Percentiles rank a stretch among this genome's conserved stretches.
These are phyloP conservation scores for Solanum hybrid DNA, from an alignment of 305 asterid species.

Conservation along the genomic window DNA sequence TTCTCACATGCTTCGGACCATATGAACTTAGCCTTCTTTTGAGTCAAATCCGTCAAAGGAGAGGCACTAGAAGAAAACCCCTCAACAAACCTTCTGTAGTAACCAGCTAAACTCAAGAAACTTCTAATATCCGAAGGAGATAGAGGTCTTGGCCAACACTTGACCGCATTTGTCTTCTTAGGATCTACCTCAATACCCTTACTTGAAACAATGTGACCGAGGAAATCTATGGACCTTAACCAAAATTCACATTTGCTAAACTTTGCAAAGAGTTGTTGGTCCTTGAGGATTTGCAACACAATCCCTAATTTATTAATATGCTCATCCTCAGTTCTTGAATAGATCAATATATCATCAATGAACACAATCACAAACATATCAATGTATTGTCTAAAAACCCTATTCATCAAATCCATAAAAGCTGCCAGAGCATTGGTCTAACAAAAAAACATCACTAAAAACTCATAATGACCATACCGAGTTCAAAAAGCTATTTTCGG, in stretches of 20 bases:
- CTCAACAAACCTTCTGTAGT: not conserved
- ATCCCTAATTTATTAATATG: not conserved
- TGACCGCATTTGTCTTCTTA: not conserved
- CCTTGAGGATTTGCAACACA: not conserved
- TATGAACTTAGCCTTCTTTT: not conserved
- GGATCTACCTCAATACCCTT: not conserved
- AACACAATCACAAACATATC: not conserved
- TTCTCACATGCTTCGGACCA: not conserved
- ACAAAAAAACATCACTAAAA: not conserved
- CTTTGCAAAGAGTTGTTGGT: not conserved
- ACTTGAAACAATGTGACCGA: too few relatives aligned
- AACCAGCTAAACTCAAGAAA: not conserved
- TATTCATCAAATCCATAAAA: not conserved
- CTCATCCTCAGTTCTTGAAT: not conserved
- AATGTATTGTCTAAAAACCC: not conserved
- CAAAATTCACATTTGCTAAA: not conserved
- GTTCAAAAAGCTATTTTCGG: not conserved
- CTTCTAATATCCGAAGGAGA: not conserved
- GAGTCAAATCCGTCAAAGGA: not conserved
- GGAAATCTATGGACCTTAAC: not conserved
- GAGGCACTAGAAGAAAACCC: not conserved
- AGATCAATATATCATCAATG: not conserved
- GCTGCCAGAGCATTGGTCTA: not conserved
- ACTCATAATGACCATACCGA: not conserved
- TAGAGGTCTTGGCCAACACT: not conserved